These are phyloP conservation scores for carrot (Daucus carota) DNA, from an alignment of 129 eudicot genomes.

Conservation along the genomic window DH1_v3.0 NC_030386.2:21828501-21829000, in stretches of 20 bases:
- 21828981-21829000: conserved; percentile 78
- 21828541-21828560: no score
- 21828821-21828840: conserved; percentile 24
- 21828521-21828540: no score
- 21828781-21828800: conserved; percentile 72
- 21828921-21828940: conserved; percentile 66
- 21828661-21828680: neutral
- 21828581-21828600: no score
- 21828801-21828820: conserved; percentile 87
- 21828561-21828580: no score
- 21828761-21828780: conserved; percentile 72
- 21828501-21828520: neutral
- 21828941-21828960: conserved; percentile 67
- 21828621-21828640: no score
- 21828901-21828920: conserved; percentile 12
- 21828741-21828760: conserved; percentile 73
- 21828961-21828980: conserved; percentile 81
- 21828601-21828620: no score
- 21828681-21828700: conserved; percentile 58
- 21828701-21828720: conserved; percentile 83
- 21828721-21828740: conserved; percentile 70
- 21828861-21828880: neutral
- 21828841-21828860: neutral
- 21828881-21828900: neutral
- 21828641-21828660: no score